Percentiles rank a stretch among this genome's conserved stretches.
phyloP scores from a whole-genome alignment of 495 filamentous ascomycete genomes.

The Polyplosphaeria fusca region DNA sequence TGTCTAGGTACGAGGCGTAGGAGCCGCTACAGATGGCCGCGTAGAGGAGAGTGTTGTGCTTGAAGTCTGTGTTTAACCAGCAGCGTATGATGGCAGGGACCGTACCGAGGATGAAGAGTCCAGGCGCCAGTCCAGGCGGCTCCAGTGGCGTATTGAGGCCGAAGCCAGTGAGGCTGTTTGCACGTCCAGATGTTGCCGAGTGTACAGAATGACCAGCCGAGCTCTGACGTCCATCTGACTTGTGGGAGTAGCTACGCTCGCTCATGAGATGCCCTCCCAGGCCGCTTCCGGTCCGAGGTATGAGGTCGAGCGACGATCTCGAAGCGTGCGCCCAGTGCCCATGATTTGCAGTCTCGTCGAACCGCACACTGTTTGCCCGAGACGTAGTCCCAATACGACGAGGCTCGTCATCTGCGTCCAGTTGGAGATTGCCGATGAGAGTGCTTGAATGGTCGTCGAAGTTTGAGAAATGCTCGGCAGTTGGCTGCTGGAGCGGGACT shows the following conservation, averaged over 20 bases:
- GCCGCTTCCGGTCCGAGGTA: conserved; percentile 74
- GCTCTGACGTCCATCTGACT: conserved; percentile 94
- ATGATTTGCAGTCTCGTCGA: conserved; percentile 93
- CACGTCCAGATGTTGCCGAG: conserved; percentile 64
- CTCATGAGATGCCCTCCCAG: conserved; percentile 79
- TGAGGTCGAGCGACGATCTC: conserved; percentile 74
- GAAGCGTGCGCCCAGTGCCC: conserved; percentile 81
- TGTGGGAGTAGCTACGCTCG: conserved; percentile 88
- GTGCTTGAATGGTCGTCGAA: conserved; percentile 77
- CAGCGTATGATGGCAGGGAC: conserved; percentile 93
- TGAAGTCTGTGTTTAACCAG: conserved; percentile 85
- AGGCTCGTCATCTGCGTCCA: conserved; percentile 88
- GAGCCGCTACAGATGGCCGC: conserved; percentile 91
- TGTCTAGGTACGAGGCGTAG: conserved; percentile 74
- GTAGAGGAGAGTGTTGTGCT: conserved; percentile 81
- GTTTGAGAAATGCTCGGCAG: conserved; percentile 73
- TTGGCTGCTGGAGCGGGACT: conserved; percentile 73
- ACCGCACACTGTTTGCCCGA: conserved; percentile 95
- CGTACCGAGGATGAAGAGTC: conserved; percentile 75
- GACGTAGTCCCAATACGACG: conserved; percentile 74
- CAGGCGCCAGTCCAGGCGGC: conserved; percentile 71
- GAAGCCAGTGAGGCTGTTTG: conserved; percentile 76
- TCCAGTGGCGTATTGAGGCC: conserved; percentile 61
- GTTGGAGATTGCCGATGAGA: conserved; percentile 68
- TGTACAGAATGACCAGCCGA: conserved; percentile 76